phyloP scores from a whole-genome alignment of 371 early-diverging fungal genomes.

The Capniomyces stellatus region DNA sequence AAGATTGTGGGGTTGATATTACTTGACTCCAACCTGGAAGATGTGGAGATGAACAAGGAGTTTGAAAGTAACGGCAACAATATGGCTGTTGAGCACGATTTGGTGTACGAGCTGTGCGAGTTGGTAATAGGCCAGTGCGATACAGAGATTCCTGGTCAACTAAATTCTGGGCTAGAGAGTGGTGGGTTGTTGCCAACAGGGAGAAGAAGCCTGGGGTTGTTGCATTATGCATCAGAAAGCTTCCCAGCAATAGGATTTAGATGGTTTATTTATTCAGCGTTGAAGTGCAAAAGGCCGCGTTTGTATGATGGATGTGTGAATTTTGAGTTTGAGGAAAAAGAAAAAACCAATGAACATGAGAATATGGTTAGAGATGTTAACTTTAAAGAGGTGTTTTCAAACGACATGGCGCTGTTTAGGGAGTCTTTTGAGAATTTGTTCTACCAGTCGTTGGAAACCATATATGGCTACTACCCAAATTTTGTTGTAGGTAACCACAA shows the following conservation, averaged over 20 bases:
- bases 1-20: slow-evolving; percentile 8
- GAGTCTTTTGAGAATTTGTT: slow-evolving; percentile 12
- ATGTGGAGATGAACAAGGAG: slow-evolving; percentile 14
- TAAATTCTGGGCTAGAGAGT: neutral
- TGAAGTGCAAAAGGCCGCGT: neutral
- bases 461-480: slow-evolving; percentile 10
- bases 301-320: slow-evolving; percentile 5
- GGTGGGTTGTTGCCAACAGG: neutral
- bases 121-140: neutral
- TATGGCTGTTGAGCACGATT: slow-evolving; percentile 10
- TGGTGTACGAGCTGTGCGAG: slow-evolving; percentile 6
- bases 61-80: slow-evolving; percentile 4
- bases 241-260: slow-evolving; percentile 3
- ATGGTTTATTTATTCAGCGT: slow-evolving; percentile 11
- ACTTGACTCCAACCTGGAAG: slow-evolving; percentile 7
- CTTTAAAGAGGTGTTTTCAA: slow-evolving; percentile 5
- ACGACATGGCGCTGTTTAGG: slow-evolving; percentile 10
- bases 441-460: slow-evolving; percentile 6
- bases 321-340: neutral
- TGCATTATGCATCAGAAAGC: neutral
- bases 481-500: slow-evolving; percentile 5
- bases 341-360: neutral
- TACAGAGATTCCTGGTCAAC: neutral
- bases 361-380: slow-evolving; percentile 2
- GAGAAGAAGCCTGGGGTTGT: neutral